These are phyloP conservation scores for Bipolaris bicolor DNA, from an alignment of 2,329 filamentous ascomycete genomes.

Conservation along the genomic window DNA sequence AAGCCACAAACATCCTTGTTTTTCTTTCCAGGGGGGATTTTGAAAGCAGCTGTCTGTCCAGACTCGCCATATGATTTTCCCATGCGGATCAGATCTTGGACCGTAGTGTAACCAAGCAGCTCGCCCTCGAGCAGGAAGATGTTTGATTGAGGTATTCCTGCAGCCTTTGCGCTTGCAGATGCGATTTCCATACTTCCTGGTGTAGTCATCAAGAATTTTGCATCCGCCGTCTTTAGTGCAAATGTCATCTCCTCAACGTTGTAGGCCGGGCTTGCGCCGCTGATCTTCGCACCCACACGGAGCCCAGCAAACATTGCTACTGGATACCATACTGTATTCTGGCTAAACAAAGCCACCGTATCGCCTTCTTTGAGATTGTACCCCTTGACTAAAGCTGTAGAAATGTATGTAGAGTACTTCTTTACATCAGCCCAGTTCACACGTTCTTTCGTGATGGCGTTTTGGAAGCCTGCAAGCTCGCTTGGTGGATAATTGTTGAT, in stretches of 20 bases:
- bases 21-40: slow-evolving; percentile 59
- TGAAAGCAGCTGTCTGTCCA: slow-evolving; percentile 57
- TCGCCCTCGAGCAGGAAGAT: slow-evolving; percentile 65
- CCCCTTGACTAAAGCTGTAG: slow-evolving; percentile 63
- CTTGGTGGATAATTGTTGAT: slow-evolving; percentile 49
- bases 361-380: slow-evolving; percentile 62
- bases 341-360: slow-evolving; percentile 66
- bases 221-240: slow-evolving; percentile 63
- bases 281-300: slow-evolving; percentile 62
- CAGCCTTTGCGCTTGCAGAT: slow-evolving; percentile 59
- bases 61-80: slow-evolving; percentile 51
- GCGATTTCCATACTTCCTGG: slow-evolving; percentile 63
- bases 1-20: slow-evolving; percentile 64
- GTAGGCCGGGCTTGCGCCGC: slow-evolving; percentile 69
- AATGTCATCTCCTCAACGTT: slow-evolving; percentile 72
- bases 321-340: slow-evolving; percentile 72
- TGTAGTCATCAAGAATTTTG: slow-evolving; percentile 65
- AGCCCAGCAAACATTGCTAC: slow-evolving; percentile 66
- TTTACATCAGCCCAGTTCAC: slow-evolving; percentile 66
- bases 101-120: slow-evolving; percentile 57
- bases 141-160: slow-evolving; percentile 59
- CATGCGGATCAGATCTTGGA: slow-evolving; percentile 54
- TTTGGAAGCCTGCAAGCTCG: slow-evolving; percentile 60
- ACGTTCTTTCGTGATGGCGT: slow-evolving; percentile 64
- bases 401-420: slow-evolving; percentile 62